Conservation (phyloP, 352 stramenopile genomes). For the Peronosclerospora sorghi region DNA sequence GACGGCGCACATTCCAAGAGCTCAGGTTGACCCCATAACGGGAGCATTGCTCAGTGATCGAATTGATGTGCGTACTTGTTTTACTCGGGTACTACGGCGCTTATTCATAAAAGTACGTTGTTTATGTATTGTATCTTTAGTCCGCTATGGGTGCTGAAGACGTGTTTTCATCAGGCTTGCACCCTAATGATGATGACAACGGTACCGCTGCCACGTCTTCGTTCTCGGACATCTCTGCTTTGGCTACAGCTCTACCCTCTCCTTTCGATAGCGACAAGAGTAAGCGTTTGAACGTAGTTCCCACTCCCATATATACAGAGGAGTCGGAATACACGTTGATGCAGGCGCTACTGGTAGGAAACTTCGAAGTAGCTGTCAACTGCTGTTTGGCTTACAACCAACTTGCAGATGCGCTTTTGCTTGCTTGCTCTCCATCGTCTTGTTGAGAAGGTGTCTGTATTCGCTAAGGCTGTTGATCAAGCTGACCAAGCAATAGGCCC, state of each 20-base stretch:
- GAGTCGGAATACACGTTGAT: conserved; percentile 91
- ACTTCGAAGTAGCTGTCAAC: conserved; percentile 97
- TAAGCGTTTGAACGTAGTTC: conserved; percentile 49
- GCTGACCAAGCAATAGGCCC: conserved; percentile 75
- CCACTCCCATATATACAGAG: conserved; percentile 70
- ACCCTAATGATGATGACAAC: conserved; percentile 27
- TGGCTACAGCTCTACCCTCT: conserved; percentile 35
- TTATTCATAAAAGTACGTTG: too few species aligned
- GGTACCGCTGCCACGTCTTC: conserved; percentile 20
- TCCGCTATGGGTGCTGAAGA: conserved; percentile 56
- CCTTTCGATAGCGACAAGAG: conserved; percentile 51
- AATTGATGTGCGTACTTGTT: conserved; percentile 62
- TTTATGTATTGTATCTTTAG: conserved; percentile 13
- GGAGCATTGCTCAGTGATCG: conserved; percentile 44
- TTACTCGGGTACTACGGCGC: too few species aligned
- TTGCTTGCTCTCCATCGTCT: conserved; percentile 91
- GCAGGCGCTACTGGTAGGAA: conserved; percentile 93
- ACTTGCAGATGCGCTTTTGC: conserved; percentile 91
- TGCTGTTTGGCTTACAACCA: conserved; percentile 93
- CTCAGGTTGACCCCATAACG: conserved; percentile 35
- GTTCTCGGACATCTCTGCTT: conserved; percentile 36
- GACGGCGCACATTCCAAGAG: conserved; percentile 7
- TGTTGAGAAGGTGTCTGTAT: conserved; percentile 94
- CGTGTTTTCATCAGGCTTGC: conserved; percentile 63
- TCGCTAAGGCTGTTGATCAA: conserved; percentile 81